These are phyloP conservation scores for Mycena maculata DNA, from an alignment of 768 basidiomycete genomes.

Conservation along the genomic window DNA sequence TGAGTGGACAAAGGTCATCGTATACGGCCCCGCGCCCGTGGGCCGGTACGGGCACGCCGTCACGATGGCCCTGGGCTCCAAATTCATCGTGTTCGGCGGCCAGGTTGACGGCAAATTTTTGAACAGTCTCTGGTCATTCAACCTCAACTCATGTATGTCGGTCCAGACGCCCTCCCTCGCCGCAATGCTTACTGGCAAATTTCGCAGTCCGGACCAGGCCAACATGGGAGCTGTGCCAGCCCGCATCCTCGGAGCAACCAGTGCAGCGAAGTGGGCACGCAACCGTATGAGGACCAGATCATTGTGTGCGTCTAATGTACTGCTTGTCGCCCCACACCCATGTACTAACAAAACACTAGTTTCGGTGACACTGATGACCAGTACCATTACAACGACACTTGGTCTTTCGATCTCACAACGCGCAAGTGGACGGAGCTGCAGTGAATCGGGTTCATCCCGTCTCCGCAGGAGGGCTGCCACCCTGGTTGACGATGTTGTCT, in stretches of 20 bases:
- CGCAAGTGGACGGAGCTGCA: constrained; percentile 90
- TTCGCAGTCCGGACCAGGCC: constrained; percentile 82
- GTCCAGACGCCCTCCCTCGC: constrained; percentile 1
- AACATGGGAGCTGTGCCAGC: constrained; percentile 84
- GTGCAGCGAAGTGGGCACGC: constrained; percentile 93
- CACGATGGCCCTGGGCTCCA: constrained; percentile 85
- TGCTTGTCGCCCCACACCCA: background rate
- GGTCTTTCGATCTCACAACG: constrained; percentile 89
- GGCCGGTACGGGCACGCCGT: constrained; percentile 98
- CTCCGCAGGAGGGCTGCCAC: constrained; percentile 94
- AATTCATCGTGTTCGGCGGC: constrained; percentile 96
- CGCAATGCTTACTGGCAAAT: constrained; percentile 16
- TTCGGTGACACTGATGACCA: constrained; percentile 99
- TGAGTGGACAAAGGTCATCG: constrained; percentile 93
- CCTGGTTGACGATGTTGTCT: constrained; percentile 96
- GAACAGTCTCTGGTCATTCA: constrained; percentile 96
- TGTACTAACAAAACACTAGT: constrained; percentile 52
- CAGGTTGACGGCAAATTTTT: constrained; percentile 95
- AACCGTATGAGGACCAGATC: constrained; percentile 81
- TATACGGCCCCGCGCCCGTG: constrained; percentile 79
- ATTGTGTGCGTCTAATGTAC: constrained; percentile 70
- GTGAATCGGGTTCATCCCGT: constrained; percentile 97
- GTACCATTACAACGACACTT: constrained; percentile 99
- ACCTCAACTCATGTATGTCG: constrained; percentile 92
- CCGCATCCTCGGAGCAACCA: constrained; percentile 69